These are phyloP conservation scores for Phaeotremella fagi DNA, from an alignment of 768 basidiomycete species.

Conservation along the genomic window DNA sequence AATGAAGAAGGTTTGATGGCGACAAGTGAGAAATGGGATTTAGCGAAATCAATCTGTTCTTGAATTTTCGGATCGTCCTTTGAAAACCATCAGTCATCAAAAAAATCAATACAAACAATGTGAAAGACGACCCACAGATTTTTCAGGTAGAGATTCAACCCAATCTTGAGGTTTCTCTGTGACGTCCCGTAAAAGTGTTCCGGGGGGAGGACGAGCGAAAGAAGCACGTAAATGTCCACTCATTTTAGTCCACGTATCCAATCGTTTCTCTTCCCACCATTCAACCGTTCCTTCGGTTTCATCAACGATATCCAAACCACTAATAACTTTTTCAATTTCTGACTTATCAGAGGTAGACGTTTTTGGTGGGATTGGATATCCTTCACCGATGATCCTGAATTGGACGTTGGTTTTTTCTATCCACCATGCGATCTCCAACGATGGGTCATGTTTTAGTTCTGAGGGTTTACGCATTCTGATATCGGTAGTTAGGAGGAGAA, in stretches of 20 bases:
- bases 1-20: conserved; percentile 31
- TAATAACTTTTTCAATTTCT: conserved; percentile 3
- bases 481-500: conserved; percentile 44
- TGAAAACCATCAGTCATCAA: not conserved
- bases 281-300: conserved; percentile 27
- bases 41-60: conserved; percentile 32
- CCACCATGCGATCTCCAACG: conserved; percentile 45
- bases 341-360: conserved; percentile 1
- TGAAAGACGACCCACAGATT: conserved; percentile 31
- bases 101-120: not conserved
- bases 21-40: conserved; percentile 40
- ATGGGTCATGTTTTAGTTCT: conserved; percentile 30
- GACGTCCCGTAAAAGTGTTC: conserved; percentile 31
- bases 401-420: conserved; percentile 38
- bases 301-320: conserved; percentile 13
- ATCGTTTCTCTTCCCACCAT: conserved; percentile 42
- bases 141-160: conserved; percentile 32
- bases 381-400: conserved; percentile 43
- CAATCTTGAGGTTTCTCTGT: conserved; percentile 34
- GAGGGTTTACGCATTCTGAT: conserved; percentile 42
- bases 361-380: conserved; percentile 13
- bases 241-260: conserved; percentile 32
- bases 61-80: conserved; percentile 40
- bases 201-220: conserved; percentile 43
- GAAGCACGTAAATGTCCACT: conserved; percentile 45